Conservation (phyloP, 805 yeast genomes). For the Hanseniaspora taiwanica region DNA sequence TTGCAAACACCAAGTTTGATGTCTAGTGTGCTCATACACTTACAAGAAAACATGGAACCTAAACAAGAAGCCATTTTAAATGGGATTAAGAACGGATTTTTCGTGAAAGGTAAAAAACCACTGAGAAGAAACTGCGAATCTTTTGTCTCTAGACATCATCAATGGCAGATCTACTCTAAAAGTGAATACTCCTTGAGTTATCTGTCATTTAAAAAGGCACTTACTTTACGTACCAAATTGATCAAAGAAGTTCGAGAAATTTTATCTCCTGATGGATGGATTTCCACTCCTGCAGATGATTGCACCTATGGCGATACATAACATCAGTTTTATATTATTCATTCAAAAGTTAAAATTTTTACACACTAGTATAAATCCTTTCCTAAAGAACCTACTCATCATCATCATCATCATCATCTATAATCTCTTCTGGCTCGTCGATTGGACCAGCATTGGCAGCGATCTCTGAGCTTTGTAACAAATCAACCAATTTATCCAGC, state of each 20-base stretch:
- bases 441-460: background rate
- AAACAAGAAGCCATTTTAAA: conserved; percentile 31
- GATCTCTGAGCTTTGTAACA: conserved; percentile 23
- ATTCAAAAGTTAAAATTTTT: background rate
- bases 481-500: conserved; percentile 41
- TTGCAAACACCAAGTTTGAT: conserved; percentile 13
- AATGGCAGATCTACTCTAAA: conserved; percentile 13
- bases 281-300: conserved; percentile 32
- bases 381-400: background rate
- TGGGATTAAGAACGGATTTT: conserved; percentile 51
- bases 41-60: background rate
- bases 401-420: background rate
- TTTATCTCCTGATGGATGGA: conserved; percentile 33
- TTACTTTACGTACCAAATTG: conserved; percentile 17
- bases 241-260: conserved; percentile 19
- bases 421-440: background rate
- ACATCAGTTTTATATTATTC: background rate
- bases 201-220: conserved; percentile 19
- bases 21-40: conserved; percentile 8
- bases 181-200: conserved; percentile 14
- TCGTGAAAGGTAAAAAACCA: conserved; percentile 28
- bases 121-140: conserved; percentile 30
- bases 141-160: conserved; percentile 13
- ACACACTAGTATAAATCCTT: no score
- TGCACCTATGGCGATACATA: conserved; percentile 13